These are phyloP conservation scores for Escallonia rubra DNA, from an alignment of 129 eudicot genomes.

Conservation along the genomic window DNA sequence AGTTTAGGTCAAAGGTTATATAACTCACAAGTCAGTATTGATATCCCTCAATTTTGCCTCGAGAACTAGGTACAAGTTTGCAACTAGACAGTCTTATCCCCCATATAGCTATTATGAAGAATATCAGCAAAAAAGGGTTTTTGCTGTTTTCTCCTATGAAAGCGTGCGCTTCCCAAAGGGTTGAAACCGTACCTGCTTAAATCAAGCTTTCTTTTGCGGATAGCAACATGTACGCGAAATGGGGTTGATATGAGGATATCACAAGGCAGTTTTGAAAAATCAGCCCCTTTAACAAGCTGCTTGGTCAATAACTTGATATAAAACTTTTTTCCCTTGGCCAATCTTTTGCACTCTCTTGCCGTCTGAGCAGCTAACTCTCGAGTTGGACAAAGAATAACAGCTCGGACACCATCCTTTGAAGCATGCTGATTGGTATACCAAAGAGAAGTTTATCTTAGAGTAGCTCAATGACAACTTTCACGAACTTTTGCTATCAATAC, in stretches of 20 bases:
- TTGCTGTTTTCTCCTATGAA: background rate
- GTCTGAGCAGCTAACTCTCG: slow-evolving; percentile 98
- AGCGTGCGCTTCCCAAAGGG: slow-evolving; percentile 8
- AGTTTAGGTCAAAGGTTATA: background rate
- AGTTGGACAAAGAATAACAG: slow-evolving; percentile 81
- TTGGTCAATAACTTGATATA: slow-evolving; percentile 84
- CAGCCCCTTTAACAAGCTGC: slow-evolving; percentile 72
- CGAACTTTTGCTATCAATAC: background rate
- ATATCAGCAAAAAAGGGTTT: background rate
- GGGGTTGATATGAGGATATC: slow-evolving; percentile 92
- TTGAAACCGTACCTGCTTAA: slow-evolving; percentile 57
- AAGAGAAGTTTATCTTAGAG: too few relatives aligned
- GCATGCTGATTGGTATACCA: slow-evolving; percentile 37
- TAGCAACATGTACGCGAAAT: slow-evolving; percentile 58
- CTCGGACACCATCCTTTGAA: slow-evolving; percentile 78
- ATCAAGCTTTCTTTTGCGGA: slow-evolving; percentile 78
- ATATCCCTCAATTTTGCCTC: background rate
- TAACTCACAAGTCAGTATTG: background rate
- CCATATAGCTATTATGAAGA: background rate
- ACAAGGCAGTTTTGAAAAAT: slow-evolving; percentile 73
- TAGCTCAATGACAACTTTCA: slow-evolving; percentile 2
- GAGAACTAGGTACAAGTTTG: background rate
- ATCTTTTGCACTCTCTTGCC: slow-evolving; percentile 86
- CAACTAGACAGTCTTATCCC: background rate
- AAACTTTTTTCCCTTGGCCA: slow-evolving; percentile 79